Conservation (phyloP, 2,329 filamentous ascomycete species). For the Colletotrichum noveboracense region DNA sequence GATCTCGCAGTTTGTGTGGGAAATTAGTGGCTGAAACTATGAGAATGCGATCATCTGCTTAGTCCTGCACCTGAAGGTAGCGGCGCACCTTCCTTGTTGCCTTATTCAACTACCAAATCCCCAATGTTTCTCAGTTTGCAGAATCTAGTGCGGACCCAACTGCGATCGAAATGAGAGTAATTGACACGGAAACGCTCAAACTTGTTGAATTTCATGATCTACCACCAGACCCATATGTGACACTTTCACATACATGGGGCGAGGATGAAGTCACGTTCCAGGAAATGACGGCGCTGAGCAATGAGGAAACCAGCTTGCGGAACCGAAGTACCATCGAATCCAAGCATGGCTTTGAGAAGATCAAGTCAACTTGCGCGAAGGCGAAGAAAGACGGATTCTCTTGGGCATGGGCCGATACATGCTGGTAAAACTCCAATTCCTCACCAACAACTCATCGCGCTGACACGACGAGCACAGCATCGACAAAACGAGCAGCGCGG, state of each 20-base stretch:
- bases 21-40: background rate
- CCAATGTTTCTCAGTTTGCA: background rate
- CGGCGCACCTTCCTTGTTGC: background rate
- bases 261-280: slow-evolving; percentile 32
- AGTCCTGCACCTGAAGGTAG: background rate
- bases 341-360: slow-evolving; percentile 22
- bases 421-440: slow-evolving; percentile 11
- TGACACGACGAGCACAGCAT: slow-evolving; percentile 13
- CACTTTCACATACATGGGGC: slow-evolving; percentile 41
- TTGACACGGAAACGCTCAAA: slow-evolving; percentile 24
- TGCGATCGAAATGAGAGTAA: slow-evolving; percentile 24
- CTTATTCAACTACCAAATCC: background rate
- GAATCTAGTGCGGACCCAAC: rapidly evolving
- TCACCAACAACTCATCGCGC: background rate
- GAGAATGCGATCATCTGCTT: background rate
- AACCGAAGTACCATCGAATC: background rate
- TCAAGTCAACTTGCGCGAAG: slow-evolving; percentile 22
- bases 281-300: background rate
- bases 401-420: slow-evolving; percentile 33
- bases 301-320: background rate
- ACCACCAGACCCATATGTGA: slow-evolving; percentile 29
- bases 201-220: slow-evolving; percentile 24
- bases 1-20: rapidly evolving
- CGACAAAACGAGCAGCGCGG: slow-evolving; percentile 29
- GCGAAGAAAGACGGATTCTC: slow-evolving; percentile 25